Evolutionary conservation across 2,329 filamentous ascomycete species (phyloP).

Genomic region (Onygenales sp.): DNA sequence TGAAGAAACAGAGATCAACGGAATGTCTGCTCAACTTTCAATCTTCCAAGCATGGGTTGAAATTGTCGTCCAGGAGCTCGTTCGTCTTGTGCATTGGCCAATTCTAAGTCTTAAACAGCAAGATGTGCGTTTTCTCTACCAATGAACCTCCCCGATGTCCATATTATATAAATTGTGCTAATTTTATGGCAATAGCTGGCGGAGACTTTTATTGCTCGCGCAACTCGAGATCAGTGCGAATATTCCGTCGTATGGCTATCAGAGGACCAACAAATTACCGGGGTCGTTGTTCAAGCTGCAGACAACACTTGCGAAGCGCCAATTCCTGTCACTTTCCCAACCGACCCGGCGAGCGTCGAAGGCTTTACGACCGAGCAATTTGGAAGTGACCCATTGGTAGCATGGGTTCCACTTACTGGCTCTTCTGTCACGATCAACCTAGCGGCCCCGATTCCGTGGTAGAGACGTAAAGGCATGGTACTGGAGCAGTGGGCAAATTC

Average conservation of each 20-base stretch:
- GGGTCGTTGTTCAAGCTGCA: slow-evolving; percentile 41
- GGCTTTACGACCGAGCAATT: slow-evolving; percentile 42
- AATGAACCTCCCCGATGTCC: background rate
- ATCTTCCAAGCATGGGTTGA: slow-evolving; percentile 51
- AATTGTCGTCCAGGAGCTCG: slow-evolving; percentile 44
- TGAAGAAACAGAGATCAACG: slow-evolving; percentile 39
- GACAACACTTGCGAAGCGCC: slow-evolving; percentile 42
- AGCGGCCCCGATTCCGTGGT: slow-evolving; percentile 27
- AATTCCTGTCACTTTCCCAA: slow-evolving; percentile 48
- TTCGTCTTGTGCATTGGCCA: slow-evolving; percentile 45
- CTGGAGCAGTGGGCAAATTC: background rate
- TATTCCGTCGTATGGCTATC: slow-evolving; percentile 41
- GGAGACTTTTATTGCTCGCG: slow-evolving; percentile 42
- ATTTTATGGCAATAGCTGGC: slow-evolving; percentile 28
- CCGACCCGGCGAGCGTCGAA: slow-evolving; percentile 32
- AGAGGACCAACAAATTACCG: slow-evolving; percentile 36
- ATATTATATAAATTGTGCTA: background rate
- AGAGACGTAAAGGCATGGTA: background rate
- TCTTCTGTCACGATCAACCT: slow-evolving; percentile 37
- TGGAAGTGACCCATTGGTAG: slow-evolving; percentile 44
- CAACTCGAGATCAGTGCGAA: slow-evolving; percentile 44
- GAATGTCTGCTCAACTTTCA: slow-evolving; percentile 37
- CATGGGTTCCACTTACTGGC: slow-evolving; percentile 41
- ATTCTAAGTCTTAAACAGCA: slow-evolving; percentile 48
- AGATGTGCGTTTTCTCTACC: slow-evolving; percentile 29